Evolutionary conservation across 192 early-diverging fungal genomes (phyloP).

Genomic region (Chytriomyces confervae): DNA sequence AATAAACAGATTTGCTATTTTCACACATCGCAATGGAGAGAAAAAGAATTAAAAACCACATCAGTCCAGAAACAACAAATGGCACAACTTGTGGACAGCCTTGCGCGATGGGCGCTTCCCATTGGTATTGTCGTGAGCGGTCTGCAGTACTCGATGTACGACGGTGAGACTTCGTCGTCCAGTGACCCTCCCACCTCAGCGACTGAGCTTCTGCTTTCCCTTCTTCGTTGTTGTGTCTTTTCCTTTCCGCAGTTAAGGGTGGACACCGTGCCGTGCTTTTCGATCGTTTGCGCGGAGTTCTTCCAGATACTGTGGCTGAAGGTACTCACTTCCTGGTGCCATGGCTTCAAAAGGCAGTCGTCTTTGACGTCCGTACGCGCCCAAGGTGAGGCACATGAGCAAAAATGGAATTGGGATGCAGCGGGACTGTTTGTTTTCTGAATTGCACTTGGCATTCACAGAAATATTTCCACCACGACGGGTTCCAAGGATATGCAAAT

Average conservation of each 20-base stretch:
- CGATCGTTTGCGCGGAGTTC: slow-evolving; percentile 92
- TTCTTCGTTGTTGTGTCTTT: background rate
- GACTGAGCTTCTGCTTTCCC: background rate
- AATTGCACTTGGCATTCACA: slow-evolving; percentile 23
- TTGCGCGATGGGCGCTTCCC: slow-evolving; percentile 83
- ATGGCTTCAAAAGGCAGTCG: slow-evolving; percentile 91
- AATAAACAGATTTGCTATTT: too few species aligned
- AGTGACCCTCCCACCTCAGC: background rate
- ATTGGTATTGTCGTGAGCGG: slow-evolving; percentile 72
- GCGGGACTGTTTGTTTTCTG: background rate
- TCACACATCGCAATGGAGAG: too few species aligned
- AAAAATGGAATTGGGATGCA: too few species aligned
- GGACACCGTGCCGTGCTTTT: slow-evolving; percentile 97
- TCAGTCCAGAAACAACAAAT: background rate
- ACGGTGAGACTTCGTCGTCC: slow-evolving; percentile 58
- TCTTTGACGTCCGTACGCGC: slow-evolving; percentile 91
- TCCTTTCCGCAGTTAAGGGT: slow-evolving; percentile 76
- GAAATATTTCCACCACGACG: slow-evolving; percentile 98
- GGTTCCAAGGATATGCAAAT: slow-evolving; percentile 99
- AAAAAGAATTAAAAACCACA: too few species aligned
- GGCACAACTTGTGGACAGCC: slow-evolving; percentile 36
- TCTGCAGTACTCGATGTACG: slow-evolving; percentile 87
- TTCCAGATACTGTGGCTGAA: slow-evolving; percentile 74
- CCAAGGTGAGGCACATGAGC: slow-evolving; percentile 47
- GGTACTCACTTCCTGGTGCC: slow-evolving; percentile 98